Evolutionary conservation across 805 yeast genomes (phyloP).

Genomic region (Candida anglica): DNA sequence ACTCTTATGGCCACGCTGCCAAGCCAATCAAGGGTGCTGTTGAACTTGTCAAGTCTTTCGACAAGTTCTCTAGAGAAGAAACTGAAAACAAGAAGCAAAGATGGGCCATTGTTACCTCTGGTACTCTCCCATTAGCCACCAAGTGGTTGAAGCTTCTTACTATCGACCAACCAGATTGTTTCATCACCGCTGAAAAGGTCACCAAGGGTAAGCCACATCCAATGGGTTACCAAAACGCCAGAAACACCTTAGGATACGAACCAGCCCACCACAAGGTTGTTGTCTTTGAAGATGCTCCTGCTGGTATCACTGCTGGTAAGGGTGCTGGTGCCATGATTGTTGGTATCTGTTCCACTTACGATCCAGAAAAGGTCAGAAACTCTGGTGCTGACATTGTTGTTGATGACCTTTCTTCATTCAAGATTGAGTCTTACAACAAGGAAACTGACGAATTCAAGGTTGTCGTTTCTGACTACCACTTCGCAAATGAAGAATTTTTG

Average conservation of each 20-base stretch:
- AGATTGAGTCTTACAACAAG: slow-evolving; percentile 20
- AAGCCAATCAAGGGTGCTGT: slow-evolving; percentile 26
- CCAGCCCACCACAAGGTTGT: slow-evolving; percentile 19
- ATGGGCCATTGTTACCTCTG: slow-evolving; percentile 28
- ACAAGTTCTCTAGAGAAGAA: slow-evolving; percentile 15
- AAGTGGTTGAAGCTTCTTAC: slow-evolving; percentile 25
- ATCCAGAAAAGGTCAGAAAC: slow-evolving; percentile 20
- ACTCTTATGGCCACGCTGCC: slow-evolving; percentile 23
- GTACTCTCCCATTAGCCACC: slow-evolving; percentile 26
- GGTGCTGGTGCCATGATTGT: slow-evolving; percentile 27
- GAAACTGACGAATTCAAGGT: slow-evolving; percentile 33
- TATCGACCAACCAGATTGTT: slow-evolving; percentile 20
- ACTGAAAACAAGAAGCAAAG: slow-evolving; percentile 21
- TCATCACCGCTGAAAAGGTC: slow-evolving; percentile 26
- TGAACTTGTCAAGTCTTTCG: slow-evolving; percentile 22
- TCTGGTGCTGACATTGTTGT: slow-evolving; percentile 28
- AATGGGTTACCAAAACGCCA: slow-evolving; percentile 24
- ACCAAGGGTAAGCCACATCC: slow-evolving; percentile 28
- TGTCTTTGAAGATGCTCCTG: slow-evolving; percentile 28
- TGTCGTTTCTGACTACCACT: slow-evolving; percentile 27
- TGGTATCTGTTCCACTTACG: slow-evolving; percentile 26
- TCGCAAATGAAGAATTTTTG: slow-evolving; percentile 25
- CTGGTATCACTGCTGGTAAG: slow-evolving; percentile 25
- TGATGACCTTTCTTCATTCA: slow-evolving; percentile 21
- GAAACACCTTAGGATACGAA: slow-evolving; percentile 22